A percentile compares a stretch with the other conserved stretches of the same genome.
These are phyloP conservation scores for Paragyromitra xinjiangensis DNA, from an alignment of 495 filamentous ascomycete species.

Conservation along the genomic window DNA sequence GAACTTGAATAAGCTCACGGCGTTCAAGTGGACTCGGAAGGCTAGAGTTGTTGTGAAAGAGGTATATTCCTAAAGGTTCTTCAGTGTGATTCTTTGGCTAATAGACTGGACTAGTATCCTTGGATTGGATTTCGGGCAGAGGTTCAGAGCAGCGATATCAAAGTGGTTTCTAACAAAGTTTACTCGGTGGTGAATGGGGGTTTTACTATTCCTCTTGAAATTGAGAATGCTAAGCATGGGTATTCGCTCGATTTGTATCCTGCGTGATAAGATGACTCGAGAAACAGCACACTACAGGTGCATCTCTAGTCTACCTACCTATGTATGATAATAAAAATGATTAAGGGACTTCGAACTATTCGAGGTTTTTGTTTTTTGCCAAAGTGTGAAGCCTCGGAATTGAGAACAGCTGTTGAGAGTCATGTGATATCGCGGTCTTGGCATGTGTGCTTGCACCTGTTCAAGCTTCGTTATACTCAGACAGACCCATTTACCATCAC, in stretches of 20 bases:
- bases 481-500: neutral
- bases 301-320: too few relatives aligned
- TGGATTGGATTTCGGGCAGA: conserved; percentile 25
- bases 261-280: neutral
- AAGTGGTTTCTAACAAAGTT: conserved; percentile 8
- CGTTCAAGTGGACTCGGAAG: neutral
- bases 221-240: conserved; percentile 7
- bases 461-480: neutral
- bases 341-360: too few relatives aligned
- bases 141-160: conserved; percentile 6
- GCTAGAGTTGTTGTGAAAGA: conserved; percentile 26
- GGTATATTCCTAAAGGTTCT: neutral
- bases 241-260: conserved; percentile 20
- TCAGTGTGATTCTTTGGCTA: neutral
- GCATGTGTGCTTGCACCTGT: neutral
- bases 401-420: too few relatives aligned
- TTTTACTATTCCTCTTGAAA: conserved; percentile 11
- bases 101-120: conserved; percentile 8
- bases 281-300: too few relatives aligned
- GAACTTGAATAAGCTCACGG: conserved; percentile 7
- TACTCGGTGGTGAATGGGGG: conserved; percentile 7
- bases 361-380: too few relatives aligned
- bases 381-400: too few relatives aligned
- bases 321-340: too few relatives aligned
- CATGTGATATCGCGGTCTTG: neutral